Conservation (phyloP, 73 alveolate species). For the Uronychia setigera region DNA sequence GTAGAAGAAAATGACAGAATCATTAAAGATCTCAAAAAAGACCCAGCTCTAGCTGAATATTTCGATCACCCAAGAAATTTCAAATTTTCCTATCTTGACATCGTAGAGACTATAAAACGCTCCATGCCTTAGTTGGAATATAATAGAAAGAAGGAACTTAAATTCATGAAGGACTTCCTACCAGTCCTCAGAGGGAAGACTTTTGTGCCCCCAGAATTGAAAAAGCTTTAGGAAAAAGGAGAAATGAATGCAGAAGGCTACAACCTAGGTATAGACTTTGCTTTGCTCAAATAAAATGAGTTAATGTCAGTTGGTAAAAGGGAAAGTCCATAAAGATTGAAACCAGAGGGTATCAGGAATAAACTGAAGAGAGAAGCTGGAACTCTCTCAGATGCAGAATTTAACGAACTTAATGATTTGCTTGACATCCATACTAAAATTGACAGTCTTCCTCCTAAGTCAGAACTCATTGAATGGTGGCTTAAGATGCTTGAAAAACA, state of each 20-base stretch:
- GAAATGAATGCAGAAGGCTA: neutral
- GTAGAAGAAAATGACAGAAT: neutral
- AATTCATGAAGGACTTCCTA: neutral
- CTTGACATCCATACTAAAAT: neutral
- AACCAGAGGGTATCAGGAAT: neutral
- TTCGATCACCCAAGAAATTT: neutral
- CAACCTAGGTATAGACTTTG: neutral
- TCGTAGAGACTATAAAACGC: neutral
- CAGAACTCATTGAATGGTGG: slow-evolving; percentile 7
- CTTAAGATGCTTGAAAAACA: neutral
- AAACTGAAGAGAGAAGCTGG: neutral
- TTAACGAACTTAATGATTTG: neutral
- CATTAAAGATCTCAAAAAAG: neutral
- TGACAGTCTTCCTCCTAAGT: slow-evolving; percentile 3
- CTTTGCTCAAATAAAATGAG: neutral
- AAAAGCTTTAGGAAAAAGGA: neutral
- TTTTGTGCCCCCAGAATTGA: neutral
- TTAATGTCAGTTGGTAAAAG: neutral
- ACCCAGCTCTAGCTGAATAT: neutral
- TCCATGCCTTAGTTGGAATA: neutral
- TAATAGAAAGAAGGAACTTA: neutral
- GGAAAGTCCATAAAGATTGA: neutral
- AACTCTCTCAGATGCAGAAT: neutral
- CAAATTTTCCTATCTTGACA: neutral
- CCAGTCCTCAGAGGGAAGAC: neutral